Conservation (phyloP, 306 rosid genomes). For the Geum urbanum region DNA sequence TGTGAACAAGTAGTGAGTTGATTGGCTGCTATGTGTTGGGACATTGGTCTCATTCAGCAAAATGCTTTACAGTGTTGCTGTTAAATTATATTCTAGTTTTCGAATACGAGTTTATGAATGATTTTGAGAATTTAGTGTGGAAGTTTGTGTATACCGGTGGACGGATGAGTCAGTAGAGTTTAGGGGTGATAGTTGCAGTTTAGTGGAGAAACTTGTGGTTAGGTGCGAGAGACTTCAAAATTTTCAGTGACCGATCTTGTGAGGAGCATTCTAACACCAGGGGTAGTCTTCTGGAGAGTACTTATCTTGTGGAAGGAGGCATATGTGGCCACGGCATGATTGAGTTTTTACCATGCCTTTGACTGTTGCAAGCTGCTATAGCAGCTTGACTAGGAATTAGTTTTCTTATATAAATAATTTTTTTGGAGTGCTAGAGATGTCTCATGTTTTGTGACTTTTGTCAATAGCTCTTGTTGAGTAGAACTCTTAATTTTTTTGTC, state of each 20-base stretch:
- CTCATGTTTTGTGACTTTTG: no score
- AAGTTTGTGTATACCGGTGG: background rate
- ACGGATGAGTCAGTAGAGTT: background rate
- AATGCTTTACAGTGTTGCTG: background rate
- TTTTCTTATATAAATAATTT: background rate
- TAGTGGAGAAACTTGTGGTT: background rate
- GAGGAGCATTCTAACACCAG: background rate
- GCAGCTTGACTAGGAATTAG: background rate
- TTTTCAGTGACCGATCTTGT: background rate
- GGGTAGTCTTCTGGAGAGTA: background rate
- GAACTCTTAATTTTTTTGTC: background rate
- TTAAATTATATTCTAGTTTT: background rate
- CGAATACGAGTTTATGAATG: no score
- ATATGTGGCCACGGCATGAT: background rate
- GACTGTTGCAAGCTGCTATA: background rate
- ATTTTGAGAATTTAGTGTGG: background rate
- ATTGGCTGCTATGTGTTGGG: background rate
- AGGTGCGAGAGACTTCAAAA: background rate
- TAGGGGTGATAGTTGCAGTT: constrained; percentile 8
- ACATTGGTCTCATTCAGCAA: background rate
- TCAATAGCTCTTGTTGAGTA: background rate
- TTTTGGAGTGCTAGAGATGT: background rate
- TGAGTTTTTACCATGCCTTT: background rate
- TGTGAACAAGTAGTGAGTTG: background rate
- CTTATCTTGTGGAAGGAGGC: background rate